Evolutionary conservation across 306 rosid species (phyloP).

Genomic region (cucumber (Cucumis sativus)): DNA sequence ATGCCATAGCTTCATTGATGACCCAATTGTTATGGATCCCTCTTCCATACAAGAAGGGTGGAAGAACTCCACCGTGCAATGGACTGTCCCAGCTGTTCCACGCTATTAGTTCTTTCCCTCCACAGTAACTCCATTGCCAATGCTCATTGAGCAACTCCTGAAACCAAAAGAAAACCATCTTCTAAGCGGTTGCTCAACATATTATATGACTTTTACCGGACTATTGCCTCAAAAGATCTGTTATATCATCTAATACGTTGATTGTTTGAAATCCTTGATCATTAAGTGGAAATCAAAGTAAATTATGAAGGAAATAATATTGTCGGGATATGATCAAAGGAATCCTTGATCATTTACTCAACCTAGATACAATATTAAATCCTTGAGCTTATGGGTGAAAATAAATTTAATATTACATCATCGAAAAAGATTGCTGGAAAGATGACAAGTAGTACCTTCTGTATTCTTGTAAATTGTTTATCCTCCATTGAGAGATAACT

Average conservation of each 20-base stretch:
- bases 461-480: constrained; percentile 25
- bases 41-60: constrained; percentile 74
- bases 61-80: constrained; percentile 75
- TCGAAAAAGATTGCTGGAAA: background rate
- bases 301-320: no score
- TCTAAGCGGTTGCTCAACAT: constrained; percentile 14
- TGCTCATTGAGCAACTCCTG: constrained; percentile 36
- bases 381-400: no score
- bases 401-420: no score
- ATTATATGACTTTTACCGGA: background rate
- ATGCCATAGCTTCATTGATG: constrained; percentile 62
- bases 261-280: no score
- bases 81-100: constrained; percentile 71
- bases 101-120: constrained; percentile 49
- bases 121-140: constrained; percentile 38
- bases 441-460: constrained; percentile 40
- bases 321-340: no score
- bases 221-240: background rate
- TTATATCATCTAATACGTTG: no score
- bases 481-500: constrained; percentile 33
- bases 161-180: constrained; percentile 29
- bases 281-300: no score
- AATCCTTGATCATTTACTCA: no score
- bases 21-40: constrained; percentile 75
- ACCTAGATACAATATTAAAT: no score